phyloP scores from a whole-genome alignment of 768 basidiomycete species.

The Lactarius sanguifluus region DNA sequence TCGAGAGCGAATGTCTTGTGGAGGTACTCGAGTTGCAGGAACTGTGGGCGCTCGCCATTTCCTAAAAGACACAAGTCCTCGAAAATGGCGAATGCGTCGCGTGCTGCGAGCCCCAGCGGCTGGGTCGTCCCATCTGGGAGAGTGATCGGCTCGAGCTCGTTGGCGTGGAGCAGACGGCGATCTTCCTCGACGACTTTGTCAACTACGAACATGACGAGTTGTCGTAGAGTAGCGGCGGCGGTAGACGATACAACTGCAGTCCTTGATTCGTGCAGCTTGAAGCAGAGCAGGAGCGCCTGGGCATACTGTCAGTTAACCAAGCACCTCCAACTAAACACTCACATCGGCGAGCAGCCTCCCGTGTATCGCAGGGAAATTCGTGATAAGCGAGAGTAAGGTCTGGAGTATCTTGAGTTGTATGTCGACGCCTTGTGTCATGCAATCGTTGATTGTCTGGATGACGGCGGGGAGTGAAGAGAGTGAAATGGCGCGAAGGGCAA shows the following conservation, averaged over 20 bases:
- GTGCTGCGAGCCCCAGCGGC: constrained; percentile 67
- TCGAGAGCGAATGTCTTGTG: constrained; percentile 97
- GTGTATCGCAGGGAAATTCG: constrained; percentile 81
- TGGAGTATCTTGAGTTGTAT: constrained; percentile 94
- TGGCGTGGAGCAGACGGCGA: constrained; percentile 39
- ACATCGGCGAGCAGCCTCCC: constrained; percentile 81
- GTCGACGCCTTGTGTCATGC: constrained; percentile 92
- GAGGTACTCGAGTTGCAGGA: constrained; percentile 77
- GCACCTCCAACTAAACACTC: constrained; percentile 34
- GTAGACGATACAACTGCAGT: constrained; percentile 97
- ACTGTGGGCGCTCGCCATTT: constrained; percentile 56
- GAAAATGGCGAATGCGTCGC: constrained; percentile 85
- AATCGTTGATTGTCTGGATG: constrained; percentile 80
- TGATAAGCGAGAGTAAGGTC: constrained; percentile 87
- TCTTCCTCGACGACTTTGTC: constrained; percentile 91
- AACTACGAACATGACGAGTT: constrained; percentile 96
- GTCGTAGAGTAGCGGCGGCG: constrained; percentile 92
- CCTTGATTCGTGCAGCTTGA: constrained; percentile 92
- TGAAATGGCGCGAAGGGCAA: constrained; percentile 81
- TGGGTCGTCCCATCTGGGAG: constrained; percentile 71
- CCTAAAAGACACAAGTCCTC: constrained; percentile 91
- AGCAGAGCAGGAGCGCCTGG: constrained; percentile 89
- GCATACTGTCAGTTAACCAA: background rate
- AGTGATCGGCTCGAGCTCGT: constrained; percentile 42
- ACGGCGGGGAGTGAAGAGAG: constrained; percentile 76